Base-by-base conservation (phyloP, 139 green algal species). In the Zygnema cylindricum region DNA sequence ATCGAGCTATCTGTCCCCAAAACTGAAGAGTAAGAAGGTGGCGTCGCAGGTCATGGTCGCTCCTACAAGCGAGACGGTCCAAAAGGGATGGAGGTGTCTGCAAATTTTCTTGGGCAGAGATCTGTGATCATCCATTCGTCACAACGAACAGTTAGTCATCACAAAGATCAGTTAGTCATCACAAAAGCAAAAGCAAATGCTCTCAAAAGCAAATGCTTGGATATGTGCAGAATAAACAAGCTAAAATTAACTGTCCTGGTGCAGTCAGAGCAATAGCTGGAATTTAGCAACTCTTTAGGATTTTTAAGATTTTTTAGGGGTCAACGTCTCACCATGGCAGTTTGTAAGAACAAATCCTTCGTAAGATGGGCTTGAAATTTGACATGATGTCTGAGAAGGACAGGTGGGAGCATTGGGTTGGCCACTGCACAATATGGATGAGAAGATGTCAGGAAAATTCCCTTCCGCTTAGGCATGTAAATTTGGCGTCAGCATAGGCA, bases 11-110 rank as follows among this genome's bases (percentile, higher is more conserved):
- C 77, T 85, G 77, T 40, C 35, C 36, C 77, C 77, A 85, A 55
- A 85, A 85, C 77, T 85, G 77, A 39, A 85, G 16, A 43, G 16
- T 76, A 16, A 85, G 77, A 55, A 85, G 77, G 7, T 84, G 33
- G 7, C 36, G 3, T 43, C 77, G 35, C 55, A 85, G 57, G 49
- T 85, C 77, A 39, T 55, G 33, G 33, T 16, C 11, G 35, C 35
- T 23, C 55, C 40, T 55, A 40, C 11, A 81, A 39, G 11, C 16
- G 7, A 85, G 3, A 11, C 16, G 35, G 7, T 85, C 35, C 42
- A 85, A 30, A 55, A 41, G 33, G 55, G 33, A 43, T 25, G 77
- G 77, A 16, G 33, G 71, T 25, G 77, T 3, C 77, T 41, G 35
- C 33, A 43, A 39, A 11, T 3, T 16, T 85, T 85, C 35, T 55